Base-by-base conservation (phyloP, 2,329 filamentous ascomycete genomes). In the Hymenoscyphus occultus region DNA sequence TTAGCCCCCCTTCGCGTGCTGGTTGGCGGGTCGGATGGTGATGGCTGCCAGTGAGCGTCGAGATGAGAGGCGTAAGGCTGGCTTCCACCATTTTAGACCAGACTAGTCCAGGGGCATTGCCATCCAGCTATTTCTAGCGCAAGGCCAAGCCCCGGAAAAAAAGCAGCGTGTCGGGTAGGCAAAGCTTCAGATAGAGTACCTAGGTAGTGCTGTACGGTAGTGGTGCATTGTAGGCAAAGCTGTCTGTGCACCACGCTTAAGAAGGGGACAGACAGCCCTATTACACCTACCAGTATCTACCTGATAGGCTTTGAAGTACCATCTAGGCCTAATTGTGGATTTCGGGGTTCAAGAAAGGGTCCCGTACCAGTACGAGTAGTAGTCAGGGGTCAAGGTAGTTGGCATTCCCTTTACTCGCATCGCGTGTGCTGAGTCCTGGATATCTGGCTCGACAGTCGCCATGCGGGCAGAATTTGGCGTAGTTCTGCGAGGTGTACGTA, bases 241-340 rank as follows among this genome's bases (percentile, higher is more conserved):
- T 51, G 45, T 51, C 45, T 51, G 45, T 51, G 45, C 45, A 19
- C 12, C 6, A 51, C 45, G 12, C 45, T n/a, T 51, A 19, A 19
- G 22, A 3, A 51, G 19, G 42, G 16, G 2, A n/a, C 16, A 19
- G 19, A 19, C 22, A 12, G 45, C n/a, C n/a, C 45, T 51, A 51
- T 51, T 13, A 22, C 9, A 19, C n/a, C 45, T 19, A 35, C 35
- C 35, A 35, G 35, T 35, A 35, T 35, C 35, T 35, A 35, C 35
- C 35, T 35, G 35, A 7, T 10, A 35, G 28, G 2, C 28, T 28
- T 14, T 19, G 16, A 13, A 19, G 42, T 48, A 28, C n/a, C 7
- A 19, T 48, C n/a, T 51, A 51, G 45, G 45, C 45, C 45, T 51
- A 22, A 51, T 51, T 51, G 7, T 51, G 45, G n/a, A 51, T 51